Evolutionary conservation across 345 rosid species (phyloP).

Genomic region (Camelina neglecta): DNA sequence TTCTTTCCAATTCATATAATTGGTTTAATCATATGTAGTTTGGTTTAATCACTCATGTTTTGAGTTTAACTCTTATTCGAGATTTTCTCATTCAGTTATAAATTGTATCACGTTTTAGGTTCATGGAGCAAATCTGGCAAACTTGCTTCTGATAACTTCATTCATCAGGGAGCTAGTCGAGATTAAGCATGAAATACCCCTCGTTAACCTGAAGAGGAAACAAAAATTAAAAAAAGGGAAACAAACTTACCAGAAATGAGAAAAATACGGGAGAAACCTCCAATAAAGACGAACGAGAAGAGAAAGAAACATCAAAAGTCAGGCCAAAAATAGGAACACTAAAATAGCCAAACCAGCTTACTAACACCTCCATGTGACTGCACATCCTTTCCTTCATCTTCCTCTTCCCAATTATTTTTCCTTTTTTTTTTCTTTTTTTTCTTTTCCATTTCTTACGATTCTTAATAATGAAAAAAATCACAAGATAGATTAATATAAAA

Average conservation of each 20-base stretch:
- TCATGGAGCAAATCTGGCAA: not conserved
- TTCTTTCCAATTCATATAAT: too few relatives aligned
- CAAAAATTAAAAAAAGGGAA: not conserved
- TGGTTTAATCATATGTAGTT: too few relatives aligned
- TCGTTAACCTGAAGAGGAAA: not conserved
- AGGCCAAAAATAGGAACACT: conserved; percentile 27
- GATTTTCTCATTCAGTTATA: too few relatives aligned
- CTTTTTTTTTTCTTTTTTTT: too few relatives aligned
- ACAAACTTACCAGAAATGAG: not conserved
- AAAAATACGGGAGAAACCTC: not conserved
- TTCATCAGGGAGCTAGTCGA: not conserved
- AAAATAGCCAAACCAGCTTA: conserved; percentile 38
- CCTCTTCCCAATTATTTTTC: not conserved
- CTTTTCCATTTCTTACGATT: not conserved
- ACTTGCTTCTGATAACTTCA: not conserved
- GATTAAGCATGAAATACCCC: not conserved
- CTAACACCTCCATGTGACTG: conserved; percentile 14
- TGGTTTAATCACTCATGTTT: not conserved
- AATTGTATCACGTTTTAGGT: not conserved
- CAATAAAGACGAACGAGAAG: conserved; percentile 3
- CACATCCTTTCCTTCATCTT: not conserved
- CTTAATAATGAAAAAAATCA: not conserved
- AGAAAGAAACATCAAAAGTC: conserved; percentile 35
- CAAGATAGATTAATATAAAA: not conserved
- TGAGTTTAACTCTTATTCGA: too few relatives aligned